Evolutionary conservation across 2,329 filamentous ascomycete species (phyloP).

Genomic region (Aspergillus hortae): DNA sequence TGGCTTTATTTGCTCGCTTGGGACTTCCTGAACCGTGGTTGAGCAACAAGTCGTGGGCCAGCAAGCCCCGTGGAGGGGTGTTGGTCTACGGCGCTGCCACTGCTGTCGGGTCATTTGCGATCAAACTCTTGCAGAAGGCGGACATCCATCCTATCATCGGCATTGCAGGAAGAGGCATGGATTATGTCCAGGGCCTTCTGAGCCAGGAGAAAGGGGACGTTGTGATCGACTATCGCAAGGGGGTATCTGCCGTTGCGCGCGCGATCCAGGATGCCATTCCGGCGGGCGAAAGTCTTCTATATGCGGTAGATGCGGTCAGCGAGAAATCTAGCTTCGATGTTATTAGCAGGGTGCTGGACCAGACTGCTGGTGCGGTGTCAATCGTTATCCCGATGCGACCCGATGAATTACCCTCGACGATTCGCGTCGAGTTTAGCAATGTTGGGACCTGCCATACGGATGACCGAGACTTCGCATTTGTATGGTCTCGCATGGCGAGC

Average conservation of each 20-base stretch:
- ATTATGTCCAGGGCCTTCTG: constrained; percentile 50
- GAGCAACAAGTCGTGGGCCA: constrained; percentile 19
- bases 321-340: not conserved
- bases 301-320: not conserved
- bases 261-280: not conserved
- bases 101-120: constrained; percentile 54
- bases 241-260: constrained; percentile 17
- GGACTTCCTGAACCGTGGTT: constrained; percentile 47
- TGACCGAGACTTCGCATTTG: constrained; percentile 29
- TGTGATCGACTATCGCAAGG: constrained; percentile 57
- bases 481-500: constrained; percentile 43
- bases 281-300: not conserved
- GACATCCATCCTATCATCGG: constrained; percentile 59
- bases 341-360: not conserved
- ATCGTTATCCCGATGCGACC: not conserved
- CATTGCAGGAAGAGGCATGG: constrained; percentile 49
- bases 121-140: constrained; percentile 51
- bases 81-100: constrained; percentile 45
- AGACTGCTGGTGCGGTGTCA: not conserved
- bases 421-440: not conserved
- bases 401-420: not conserved
- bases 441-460: not conserved
- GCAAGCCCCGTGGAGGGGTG: constrained; percentile 34
- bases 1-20: constrained; percentile 48
- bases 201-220: constrained; percentile 51